Evolutionary conservation across 257 asterid genomes (phyloP).

Genomic region (Nicotiana tomentosiformis): DNA sequence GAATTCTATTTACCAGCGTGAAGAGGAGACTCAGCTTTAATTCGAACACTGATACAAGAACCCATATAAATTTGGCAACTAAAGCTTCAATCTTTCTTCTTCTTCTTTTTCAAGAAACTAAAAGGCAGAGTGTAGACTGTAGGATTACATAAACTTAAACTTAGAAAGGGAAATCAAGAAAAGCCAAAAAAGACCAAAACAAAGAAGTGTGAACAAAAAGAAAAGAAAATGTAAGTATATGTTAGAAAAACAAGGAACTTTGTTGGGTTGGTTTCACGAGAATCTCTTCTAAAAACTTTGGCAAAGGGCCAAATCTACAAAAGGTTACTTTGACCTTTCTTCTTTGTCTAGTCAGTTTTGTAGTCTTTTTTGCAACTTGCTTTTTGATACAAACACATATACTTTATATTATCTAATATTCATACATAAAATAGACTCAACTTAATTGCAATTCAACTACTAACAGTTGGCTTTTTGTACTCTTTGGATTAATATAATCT

Average conservation of each 20-base stretch:
- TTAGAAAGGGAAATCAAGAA: not conserved
- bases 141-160: not conserved
- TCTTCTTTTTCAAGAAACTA: not conserved
- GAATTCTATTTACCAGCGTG: conserved; percentile 44
- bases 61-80: conserved; percentile 37
- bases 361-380: not conserved
- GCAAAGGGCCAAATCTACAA: not conserved
- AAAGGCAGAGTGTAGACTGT: not conserved
- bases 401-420: no score
- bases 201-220: conserved; percentile 8
- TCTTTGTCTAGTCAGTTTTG: not conserved
- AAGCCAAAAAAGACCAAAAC: not conserved
- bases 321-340: not conserved
- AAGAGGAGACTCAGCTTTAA: conserved; percentile 62
- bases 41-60: conserved; percentile 62
- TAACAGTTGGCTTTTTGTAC: no score
- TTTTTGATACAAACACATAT: not conserved
- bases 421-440: no score
- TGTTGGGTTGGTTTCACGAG: conserved; percentile 12
- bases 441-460: no score
- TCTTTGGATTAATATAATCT: no score
- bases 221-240: not conserved
- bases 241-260: not conserved
- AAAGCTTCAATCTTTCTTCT: not conserved
- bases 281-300: not conserved